Evolutionary conservation across 305 asterid species (phyloP), one percentile per base, ranked within the genome.

Genomic region (Solanum aculeatissimum): DNA sequence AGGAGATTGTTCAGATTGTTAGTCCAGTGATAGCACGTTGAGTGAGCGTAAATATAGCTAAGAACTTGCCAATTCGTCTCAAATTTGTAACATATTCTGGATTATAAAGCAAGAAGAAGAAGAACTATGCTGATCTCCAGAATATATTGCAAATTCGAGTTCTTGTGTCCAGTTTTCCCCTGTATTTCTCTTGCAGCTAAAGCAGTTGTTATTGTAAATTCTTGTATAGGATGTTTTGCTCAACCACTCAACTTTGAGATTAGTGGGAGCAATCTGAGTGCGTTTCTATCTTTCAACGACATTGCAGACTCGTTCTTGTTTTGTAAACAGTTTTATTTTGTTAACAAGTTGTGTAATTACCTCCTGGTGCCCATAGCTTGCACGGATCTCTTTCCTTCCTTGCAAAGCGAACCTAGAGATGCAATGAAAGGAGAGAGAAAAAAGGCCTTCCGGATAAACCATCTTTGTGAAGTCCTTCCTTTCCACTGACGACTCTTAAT

Each of bases 21-120:
- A 89, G 80, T 87, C 95, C 94, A 0, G 88, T 93, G 4, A 71
- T 75, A 77, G 94, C 96, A 83, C 94, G 94, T 75, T 92, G 89
- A 92, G 21, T 75, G 42, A 47, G 23, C 19, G 25, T 74, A 74
- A 15, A 47, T 74, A 9, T 47, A 47, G 23, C 7, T 21, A 47
- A 74, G 60, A 45, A 47, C 40, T 49, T 74, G 62, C 27, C 25
- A 75, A 45, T 75, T 75, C 18, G 4, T 49, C 81, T 75, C 81
- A 75, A 49, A 49, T 49, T 75, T 75, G 62, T 2, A 75, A 75
- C 45, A 49, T 27, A 75, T 75, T 75, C 81, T 75, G 81, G 81
- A 49, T 45, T 47, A 1, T 74, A 74, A 23, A 45, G 81, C 42
- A 29, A 16, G 9, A 16, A 9, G 81, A 27, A 27, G 2, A 0